Base-by-base conservation (phyloP, 345 rosid genomes). In the Camelina neglecta region DNA sequence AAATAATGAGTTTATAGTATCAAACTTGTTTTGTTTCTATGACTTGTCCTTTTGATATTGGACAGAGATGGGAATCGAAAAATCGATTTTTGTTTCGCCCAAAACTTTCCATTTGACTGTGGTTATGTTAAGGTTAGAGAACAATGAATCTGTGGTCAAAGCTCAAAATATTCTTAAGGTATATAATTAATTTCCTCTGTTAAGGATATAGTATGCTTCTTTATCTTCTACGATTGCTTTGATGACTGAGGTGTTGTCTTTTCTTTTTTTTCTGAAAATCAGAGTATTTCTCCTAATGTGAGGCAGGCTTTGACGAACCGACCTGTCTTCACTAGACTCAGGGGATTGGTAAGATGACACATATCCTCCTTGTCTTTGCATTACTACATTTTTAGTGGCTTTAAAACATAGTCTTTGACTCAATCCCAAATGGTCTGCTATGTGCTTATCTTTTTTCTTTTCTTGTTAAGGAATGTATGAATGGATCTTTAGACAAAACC, bases 81-180 rank as follows among this genome's bases (percentile, higher is more conserved):
- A 78, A 71, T 92, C 97, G 31, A 89, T 92, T 61, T 92, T 95
- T 72, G 83, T 86, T 53, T 87, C 82, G 16, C 96, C 97, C 11
- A 81, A 83, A 59, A 86, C 91, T 41, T 86, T 92, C 67, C 99
- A 92, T 83, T 81, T 95, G 77, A 95, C 97, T 56, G 93, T 92
- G 65, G 84, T 89, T 48, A 95, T 95, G 98, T 76, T 95, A 80
- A 92, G 87, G 85, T 78, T 95, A 75, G 89, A 84, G 96, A 90
- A 84, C 76, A 85, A 83, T 77, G 93, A 90, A 49, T 73, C 91
- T 70, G 84, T 90, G 59, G 80, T 75, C 74, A 79, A 78, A 71
- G 99, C 99, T 60, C 33, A 78, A 1, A 84, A 86, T 65, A 86
- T 92, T 67, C 73, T 95, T 78, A 82, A 88, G 91, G 99, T 92